Evolutionary conservation across 2,329 filamentous ascomycete genomes (phyloP), one percentile per base, ranked within the genome.

Genomic region (Talaromyces sp.): DNA sequence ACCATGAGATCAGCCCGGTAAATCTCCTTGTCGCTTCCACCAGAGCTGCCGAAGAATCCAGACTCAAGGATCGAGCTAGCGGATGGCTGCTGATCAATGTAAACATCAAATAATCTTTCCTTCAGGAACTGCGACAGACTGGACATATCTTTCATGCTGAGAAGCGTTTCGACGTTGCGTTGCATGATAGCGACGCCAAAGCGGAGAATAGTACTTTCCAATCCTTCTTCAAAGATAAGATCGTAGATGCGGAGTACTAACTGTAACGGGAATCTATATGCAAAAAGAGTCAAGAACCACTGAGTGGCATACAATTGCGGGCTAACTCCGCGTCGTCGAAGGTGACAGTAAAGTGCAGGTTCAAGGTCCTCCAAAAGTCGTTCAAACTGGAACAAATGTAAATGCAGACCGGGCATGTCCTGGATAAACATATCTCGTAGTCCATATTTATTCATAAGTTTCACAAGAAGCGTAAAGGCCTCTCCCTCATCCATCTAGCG

Each of bases 211-310:
- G 95, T 95, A 59, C 83, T 84, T 62, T 93, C 91, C 16, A 99
- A 83, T 2, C 96, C 95, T 78, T 98, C 94, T 56, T 92, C 95
- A 19, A 99, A 84, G 60, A 99, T 95, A 63, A 99, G 82, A 75
- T 99, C 95, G 78, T 98, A 99, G 60, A 99, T 96, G 37, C 95
- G 91, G 65, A 99, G 88, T 7, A 99, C 95, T 10, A 99, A 87
- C 75, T 99, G 95, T 8, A 99, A 84, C 9, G 95, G 95, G 77
- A 99, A 99, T 49, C 96, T 91, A 77, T 99, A 99, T 37, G 94
- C 93, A 74, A 99, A 99, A n/a, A 99, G 84, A 0, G 95, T 99
- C 59, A 99, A 85, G 79, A 99, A 99, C 95, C 95, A 99, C 77
- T 99, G 95, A 0, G 95, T 99, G 52, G 95, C 95, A 75, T 99